A percentile compares a stretch with the other conserved stretches of the same genome.
Evolutionary conservation across 2,329 filamentous ascomycete genomes (phyloP).

Genomic region (Hypoxylon sp.): DNA sequence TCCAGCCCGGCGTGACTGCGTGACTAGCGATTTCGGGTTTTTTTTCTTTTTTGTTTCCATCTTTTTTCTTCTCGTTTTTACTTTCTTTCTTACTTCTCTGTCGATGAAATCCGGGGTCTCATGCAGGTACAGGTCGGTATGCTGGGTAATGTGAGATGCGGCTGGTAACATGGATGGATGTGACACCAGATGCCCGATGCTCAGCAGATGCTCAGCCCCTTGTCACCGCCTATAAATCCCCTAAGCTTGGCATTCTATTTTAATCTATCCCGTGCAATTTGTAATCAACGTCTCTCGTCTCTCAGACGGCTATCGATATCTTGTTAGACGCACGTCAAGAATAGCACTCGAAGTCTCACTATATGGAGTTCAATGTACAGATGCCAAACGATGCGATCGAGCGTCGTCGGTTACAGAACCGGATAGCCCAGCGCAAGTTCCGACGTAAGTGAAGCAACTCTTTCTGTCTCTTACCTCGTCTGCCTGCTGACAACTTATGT

Average conservation of each 20-base stretch:
- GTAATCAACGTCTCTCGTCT: neutral
- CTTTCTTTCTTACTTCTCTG: too few relatives aligned
- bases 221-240: slow-evolving; percentile 10
- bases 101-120: too few relatives aligned
- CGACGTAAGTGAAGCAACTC: slow-evolving; percentile 11
- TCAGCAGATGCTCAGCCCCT: too few relatives aligned
- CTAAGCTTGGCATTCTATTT: neutral
- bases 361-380: slow-evolving; percentile 14
- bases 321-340: neutral
- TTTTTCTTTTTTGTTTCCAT: too few relatives aligned
- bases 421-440: slow-evolving; percentile 21
- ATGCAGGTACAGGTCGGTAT: neutral
- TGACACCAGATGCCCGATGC: slow-evolving; percentile 1
- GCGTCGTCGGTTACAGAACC: slow-evolving; percentile 20
- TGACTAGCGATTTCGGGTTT: neutral
- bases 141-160: slow-evolving; percentile 11
- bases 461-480: neutral
- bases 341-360: neutral
- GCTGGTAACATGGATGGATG: slow-evolving; percentile 15
- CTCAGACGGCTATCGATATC: neutral
- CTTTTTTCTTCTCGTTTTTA: too few relatives aligned
- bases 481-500: neutral
- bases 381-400: slow-evolving; percentile 3
- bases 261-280: neutral
- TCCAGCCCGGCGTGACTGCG: too few relatives aligned